phyloP scores from a whole-genome alignment of 106 monocot species.

The Dendrobium huoshanense region DNA sequence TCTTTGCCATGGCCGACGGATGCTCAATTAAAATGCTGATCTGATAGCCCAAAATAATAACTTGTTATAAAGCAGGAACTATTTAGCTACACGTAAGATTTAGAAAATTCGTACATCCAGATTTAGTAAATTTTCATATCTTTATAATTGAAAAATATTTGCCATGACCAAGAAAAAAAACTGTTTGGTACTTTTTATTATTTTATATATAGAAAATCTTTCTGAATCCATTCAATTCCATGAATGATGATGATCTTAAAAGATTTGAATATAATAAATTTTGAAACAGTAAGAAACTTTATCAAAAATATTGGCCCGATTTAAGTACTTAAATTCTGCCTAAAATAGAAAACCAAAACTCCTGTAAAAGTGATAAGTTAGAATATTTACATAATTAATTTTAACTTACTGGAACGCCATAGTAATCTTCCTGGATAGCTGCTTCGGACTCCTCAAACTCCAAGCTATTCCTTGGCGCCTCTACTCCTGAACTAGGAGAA shows the following conservation, averaged over 20 bases:
- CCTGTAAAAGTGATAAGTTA: neutral
- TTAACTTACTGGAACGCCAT: conserved; percentile 31
- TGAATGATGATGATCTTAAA: neutral
- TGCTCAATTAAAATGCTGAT: conserved; percentile 10
- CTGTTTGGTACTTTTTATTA: no score
- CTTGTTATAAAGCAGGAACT: no score
- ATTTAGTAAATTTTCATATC: no score
- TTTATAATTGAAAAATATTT: neutral
- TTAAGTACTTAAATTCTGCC: no score
- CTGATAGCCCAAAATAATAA: neutral
- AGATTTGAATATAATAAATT: no score
- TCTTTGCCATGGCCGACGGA: neutral
- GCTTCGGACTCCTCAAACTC: conserved; percentile 30
- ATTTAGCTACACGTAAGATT: no score
- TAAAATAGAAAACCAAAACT: neutral
- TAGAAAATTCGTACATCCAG: no score
- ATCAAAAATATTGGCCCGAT: no score
- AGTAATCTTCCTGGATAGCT: conserved; percentile 20
- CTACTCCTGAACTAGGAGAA: conserved; percentile 26
- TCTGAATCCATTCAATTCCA: neutral
- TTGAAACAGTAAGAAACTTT: no score
- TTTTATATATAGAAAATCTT: no score
- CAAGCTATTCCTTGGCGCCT: conserved; percentile 72
- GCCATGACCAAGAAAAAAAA: no score
- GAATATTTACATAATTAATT: no score